Base-by-base conservation (phyloP, 2,329 filamentous ascomycete species). In the Purpureocillium takamizusanense region DNA sequence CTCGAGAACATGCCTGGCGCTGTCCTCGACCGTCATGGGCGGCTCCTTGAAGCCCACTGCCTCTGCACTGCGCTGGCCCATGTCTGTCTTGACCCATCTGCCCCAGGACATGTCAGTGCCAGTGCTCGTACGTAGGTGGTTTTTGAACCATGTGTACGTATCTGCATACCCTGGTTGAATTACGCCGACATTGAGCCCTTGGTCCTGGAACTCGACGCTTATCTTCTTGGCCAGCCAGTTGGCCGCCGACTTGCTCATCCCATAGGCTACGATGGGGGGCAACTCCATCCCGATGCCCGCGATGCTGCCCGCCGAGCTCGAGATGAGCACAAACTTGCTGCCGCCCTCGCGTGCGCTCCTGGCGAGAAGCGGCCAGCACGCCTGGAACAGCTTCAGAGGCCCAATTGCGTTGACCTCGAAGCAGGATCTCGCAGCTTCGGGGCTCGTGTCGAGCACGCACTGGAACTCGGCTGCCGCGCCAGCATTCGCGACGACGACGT, bases 401-500 rank as follows among this genome's bases (percentile, higher is more conserved):
- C 21, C 21, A 25, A 25, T 25, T 1, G 66, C 49, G 17, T 45
- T 47, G 39, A 41, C 35, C 13, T 44, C 36, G 30, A 41, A 40
- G 31, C 43, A 44, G 13, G 31, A 16, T 14, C 38, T 36, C 14
- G 40, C 42, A 6, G 17, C 21, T 4, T 40, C 36, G 11, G 37
- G 23, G 6, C 39, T 16, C 4, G 43, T 42, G 14, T 37, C 23
- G 4, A 44, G 36, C 9, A 41, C 36, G 10, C 12, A 18, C 16
- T 13, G 17, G 33, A 37, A 42, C 16, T n/a, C 27, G n/a, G 18
- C n/a, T 3, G 29, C n/a, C 8, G 29, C 23, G n/a, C 39, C 46
- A 6, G 72, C 71, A 48, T 76, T 77, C 38, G 72, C 66, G 38
- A 78, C 65, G 4, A 76, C 63, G 9, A 72, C 49, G 46, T 77